phyloP scores from a whole-genome alignment of 1,139 yeast species.

The Suhomyces yuchorum region DNA sequence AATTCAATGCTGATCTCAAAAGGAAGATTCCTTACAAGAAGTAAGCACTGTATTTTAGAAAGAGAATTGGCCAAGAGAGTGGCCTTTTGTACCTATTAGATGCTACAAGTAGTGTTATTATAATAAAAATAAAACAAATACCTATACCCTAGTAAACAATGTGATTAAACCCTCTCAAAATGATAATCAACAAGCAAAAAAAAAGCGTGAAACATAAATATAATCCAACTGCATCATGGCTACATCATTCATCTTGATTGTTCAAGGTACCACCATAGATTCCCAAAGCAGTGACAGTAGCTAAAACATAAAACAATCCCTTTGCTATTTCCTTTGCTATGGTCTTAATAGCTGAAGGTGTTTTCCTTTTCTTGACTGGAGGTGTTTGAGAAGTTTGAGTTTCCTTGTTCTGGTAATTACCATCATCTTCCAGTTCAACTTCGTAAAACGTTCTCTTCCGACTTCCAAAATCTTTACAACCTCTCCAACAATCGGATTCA shows the following conservation, averaged over 20 bases:
- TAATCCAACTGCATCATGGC: neutral
- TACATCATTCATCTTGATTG: constrained; percentile 4
- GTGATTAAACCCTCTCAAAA: neutral
- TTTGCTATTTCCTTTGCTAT: constrained; percentile 37
- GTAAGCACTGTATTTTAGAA: constrained; percentile 11
- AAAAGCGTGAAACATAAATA: neutral
- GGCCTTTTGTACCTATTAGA: constrained; percentile 3
- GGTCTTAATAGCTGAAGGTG: constrained; percentile 19
- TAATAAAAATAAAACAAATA: constrained; percentile 1
- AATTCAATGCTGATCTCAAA: constrained; percentile 15
- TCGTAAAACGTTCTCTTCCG: constrained; percentile 18
- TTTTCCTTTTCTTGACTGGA: constrained; percentile 11
- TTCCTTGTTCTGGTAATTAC: constrained; percentile 6
- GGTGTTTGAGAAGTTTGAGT: constrained; percentile 6
- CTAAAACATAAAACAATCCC: constrained; percentile 36
- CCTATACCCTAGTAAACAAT: neutral
- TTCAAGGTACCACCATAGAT: constrained; percentile 31
- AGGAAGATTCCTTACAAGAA: constrained; percentile 18
- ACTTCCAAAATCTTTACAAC: neutral
- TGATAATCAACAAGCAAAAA: neutral
- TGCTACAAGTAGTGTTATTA: constrained; percentile 1
- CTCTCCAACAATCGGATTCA: constrained; percentile 6
- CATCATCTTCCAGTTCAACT: constrained; percentile 11
- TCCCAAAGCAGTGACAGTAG: constrained; percentile 44
- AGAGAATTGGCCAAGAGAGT: neutral